phyloP scores from a whole-genome alignment of 495 filamentous ascomycete genomes.

The Aspergillus mulundensis region DNA sequence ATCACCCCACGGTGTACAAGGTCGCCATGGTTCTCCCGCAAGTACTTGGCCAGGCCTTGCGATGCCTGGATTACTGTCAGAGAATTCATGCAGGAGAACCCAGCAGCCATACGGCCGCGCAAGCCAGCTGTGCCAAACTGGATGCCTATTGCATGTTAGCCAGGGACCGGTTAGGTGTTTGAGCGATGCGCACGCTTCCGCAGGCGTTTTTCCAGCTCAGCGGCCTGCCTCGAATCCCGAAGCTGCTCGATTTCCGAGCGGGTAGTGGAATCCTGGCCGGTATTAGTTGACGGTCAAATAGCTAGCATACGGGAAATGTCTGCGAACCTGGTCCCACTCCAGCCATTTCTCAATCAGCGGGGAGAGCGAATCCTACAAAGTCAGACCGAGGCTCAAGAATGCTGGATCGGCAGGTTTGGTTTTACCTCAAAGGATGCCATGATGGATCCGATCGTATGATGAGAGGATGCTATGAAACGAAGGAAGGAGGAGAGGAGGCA shows the following conservation, averaged over 20 bases:
- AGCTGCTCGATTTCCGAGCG: conserved; percentile 57
- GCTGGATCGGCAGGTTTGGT: conserved; percentile 9
- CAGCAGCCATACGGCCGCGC: conserved; percentile 65
- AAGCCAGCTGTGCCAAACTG: conserved; percentile 70
- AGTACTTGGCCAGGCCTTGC: conserved; percentile 63
- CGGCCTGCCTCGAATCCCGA: conserved; percentile 39
- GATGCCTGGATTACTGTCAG: conserved; percentile 70
- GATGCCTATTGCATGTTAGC: conserved; percentile 41
- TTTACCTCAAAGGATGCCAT: conserved; percentile 22
- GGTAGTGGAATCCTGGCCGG: conserved; percentile 49
- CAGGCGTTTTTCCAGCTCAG: conserved; percentile 56
- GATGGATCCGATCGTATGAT: conserved; percentile 16
- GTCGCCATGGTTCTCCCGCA: conserved; percentile 40
- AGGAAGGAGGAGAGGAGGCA: background rate
- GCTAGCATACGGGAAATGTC: background rate
- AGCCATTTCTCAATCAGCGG: conserved; percentile 55
- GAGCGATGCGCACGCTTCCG: conserved; percentile 41
- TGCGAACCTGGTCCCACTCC: conserved; percentile 53
- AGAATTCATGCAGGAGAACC: conserved; percentile 66
- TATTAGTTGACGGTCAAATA: conserved; percentile 3
- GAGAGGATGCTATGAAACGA: background rate
- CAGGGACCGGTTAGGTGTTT: background rate
- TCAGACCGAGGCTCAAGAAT: conserved; percentile 8
- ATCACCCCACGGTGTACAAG: conserved; percentile 50
- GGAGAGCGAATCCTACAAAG: conserved; percentile 30